Base-by-base conservation (phyloP, 179 eudicot genomes). In the Camellia oleifera region DNA sequence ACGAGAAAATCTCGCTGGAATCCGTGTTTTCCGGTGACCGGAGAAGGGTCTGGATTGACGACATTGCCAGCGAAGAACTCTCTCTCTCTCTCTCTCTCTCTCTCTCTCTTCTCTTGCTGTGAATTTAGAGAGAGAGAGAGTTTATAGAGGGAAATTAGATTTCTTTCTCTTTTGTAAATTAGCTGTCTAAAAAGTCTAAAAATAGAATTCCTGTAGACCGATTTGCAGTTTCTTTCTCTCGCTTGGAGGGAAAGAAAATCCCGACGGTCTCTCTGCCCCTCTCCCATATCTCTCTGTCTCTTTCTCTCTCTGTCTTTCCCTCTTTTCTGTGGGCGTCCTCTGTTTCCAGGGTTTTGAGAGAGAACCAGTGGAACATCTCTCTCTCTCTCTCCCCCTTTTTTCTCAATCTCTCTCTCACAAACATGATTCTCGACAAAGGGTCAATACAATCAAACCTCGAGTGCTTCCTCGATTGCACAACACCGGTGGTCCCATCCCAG, bases 401-500 rank as follows among this genome's bases (percentile, higher is more conserved):
- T 66, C 69, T 72, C 23, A 66, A 76, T 69, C 81, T 82, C 65
- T 32, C 62, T 68, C 66, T 77, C 78, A 53, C 44, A 14, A 75
- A 81, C 8, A 84, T 84, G 85, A 74, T 82, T 56, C 72, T 80
- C 66, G 78, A 80, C 57, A 84, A 86, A 82, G 87, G 80, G 53
- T 72, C 83, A 77, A 70, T 53, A 77, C 87, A 77, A 80, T 84
- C 89, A 52, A 86, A 86, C 80, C 85, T 86, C 17, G 82, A 80
- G n/a, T 74, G 82, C 82, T 84, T 86, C 85, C 83, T 86, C 62
- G 83, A 82, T 80, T 78, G 87, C 83, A 86, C 83, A 63, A 86
- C 89, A 8, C 87, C 89, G 8, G 76, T 75, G 18, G 83, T 80
- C 56, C 83, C 83, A 54, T 86, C 89, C 60, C 87, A 82, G 72